Percentiles rank a stretch among this genome's conserved stretches.
Conservation (phyloP, 139 green algal species). For the Micractinium conductrix region DNA sequence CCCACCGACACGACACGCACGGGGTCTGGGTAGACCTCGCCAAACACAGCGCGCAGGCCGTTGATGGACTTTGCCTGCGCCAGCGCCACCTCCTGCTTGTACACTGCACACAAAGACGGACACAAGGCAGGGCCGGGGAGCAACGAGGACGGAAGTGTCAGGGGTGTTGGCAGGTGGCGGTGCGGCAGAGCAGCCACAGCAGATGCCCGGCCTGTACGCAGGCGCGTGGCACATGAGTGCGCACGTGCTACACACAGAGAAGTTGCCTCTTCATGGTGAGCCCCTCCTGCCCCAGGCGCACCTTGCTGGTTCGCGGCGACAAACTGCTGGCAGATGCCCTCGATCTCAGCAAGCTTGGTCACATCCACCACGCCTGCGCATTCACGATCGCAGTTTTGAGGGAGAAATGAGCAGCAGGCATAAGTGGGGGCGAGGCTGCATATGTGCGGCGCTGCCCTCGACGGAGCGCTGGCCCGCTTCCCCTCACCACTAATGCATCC, state of each 20-base stretch:
- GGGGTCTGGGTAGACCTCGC: conserved; percentile 98
- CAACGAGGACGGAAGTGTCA: neutral
- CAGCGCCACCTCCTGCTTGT: conserved; percentile 86
- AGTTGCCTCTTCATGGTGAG: too few relatives aligned
- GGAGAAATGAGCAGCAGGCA: neutral
- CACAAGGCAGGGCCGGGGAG: too few relatives aligned
- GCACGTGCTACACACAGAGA: too few relatives aligned
- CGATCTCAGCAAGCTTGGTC: conserved; percentile 55
- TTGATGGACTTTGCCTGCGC: conserved; percentile 84
- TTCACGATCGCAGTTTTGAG: too few relatives aligned
- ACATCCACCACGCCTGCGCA: conserved; percentile 45
- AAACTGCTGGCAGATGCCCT: conserved; percentile 70
- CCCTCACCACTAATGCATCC: neutral
- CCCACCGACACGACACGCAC: conserved; percentile 96
- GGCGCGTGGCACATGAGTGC: too few relatives aligned
- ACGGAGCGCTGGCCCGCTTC: neutral
- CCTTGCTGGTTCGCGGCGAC: conserved; percentile 40
- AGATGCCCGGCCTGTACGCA: too few relatives aligned
- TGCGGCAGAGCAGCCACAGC: neutral
- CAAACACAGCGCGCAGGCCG: conserved; percentile 95
- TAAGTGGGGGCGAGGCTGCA: neutral
- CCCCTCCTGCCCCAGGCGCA: neutral
- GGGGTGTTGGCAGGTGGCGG: neutral
- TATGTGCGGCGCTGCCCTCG: neutral
- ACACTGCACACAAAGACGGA: too few relatives aligned